A percentile compares a stretch with the other conserved stretches of the same genome.
These are phyloP conservation scores for Sparassis latifolia DNA, from an alignment of 1,284 basidiomycete genomes.

Conservation along the genomic window DNA sequence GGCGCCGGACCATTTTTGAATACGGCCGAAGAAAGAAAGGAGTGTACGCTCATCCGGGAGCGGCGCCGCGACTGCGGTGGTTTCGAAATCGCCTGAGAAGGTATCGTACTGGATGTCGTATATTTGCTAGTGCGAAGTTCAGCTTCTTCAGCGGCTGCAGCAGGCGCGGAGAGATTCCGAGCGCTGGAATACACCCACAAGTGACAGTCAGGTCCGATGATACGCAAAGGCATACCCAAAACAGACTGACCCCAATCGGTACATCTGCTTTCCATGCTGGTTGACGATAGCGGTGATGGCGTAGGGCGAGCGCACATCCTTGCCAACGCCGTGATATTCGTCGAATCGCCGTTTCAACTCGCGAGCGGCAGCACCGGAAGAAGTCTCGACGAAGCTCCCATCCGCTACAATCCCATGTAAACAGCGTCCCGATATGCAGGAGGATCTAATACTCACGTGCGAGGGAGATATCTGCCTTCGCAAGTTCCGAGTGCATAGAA, in stretches of 20 bases:
- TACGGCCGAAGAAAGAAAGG: conserved; percentile 47
- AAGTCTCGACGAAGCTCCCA: conserved; percentile 71
- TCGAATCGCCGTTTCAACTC: conserved; percentile 73
- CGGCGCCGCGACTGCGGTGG: conserved; percentile 35
- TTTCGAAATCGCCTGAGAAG: conserved; percentile 12
- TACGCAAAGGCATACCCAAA: not conserved
- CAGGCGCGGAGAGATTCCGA: conserved; percentile 50
- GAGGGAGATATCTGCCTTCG: conserved; percentile 51
- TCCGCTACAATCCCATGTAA: conserved; percentile 29
- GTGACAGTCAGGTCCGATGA: not conserved
- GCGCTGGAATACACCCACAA: conserved; percentile 29
- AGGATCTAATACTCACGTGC: conserved; percentile 41
- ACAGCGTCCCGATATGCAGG: not conserved
- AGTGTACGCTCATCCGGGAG: conserved; percentile 62
- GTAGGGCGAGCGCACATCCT: conserved; percentile 65
- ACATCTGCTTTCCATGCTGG: conserved; percentile 70
- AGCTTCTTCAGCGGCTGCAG: conserved; percentile 22
- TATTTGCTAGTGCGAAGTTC: conserved; percentile 13
- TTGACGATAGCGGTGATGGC: conserved; percentile 73
- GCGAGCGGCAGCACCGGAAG: conserved; percentile 63
- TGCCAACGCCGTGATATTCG: conserved; percentile 55
- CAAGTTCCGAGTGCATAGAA: conserved; percentile 40
- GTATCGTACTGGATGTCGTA: conserved; percentile 8
- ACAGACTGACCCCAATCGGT: conserved; percentile 59
- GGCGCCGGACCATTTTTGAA: conserved; percentile 35